Conservation (phyloP, 208 protist species). For the Wallacemonas sp. region DNA sequence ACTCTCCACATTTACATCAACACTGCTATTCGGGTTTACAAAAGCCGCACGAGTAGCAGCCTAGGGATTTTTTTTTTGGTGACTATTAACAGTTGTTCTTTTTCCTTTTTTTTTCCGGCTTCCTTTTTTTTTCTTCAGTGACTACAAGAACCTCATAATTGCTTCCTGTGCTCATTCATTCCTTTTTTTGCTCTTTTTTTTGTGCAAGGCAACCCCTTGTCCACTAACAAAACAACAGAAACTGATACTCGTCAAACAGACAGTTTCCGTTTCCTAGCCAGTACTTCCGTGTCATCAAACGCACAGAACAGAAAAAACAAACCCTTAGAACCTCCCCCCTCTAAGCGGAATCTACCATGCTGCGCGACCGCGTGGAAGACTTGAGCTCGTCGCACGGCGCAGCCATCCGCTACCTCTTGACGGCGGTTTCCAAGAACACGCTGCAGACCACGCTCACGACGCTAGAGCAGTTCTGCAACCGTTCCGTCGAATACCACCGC, state of each 20-base stretch:
- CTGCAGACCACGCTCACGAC: conserved; percentile 70
- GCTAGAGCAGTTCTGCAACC: conserved; percentile 65
- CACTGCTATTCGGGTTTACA: too few species aligned
- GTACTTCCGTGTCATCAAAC: neutral
- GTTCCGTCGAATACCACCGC: conserved; percentile 57
- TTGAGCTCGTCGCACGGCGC: conserved; percentile 66
- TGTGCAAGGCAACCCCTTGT: too few species aligned
- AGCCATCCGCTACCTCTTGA: conserved; percentile 71
- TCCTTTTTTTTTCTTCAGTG: conserved; percentile 7
- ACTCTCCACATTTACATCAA: conserved; percentile 1
- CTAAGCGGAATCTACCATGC: conserved; percentile 38
- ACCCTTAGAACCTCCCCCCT: too few species aligned
- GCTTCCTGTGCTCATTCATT: too few species aligned
- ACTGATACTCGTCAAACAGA: too few species aligned
- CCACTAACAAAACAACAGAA: too few species aligned
- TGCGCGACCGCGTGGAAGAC: conserved; percentile 81
- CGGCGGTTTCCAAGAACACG: conserved; percentile 70
- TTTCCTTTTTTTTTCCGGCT: conserved; percentile 14
- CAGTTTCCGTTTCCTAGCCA: neutral
- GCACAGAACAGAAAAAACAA: too few species aligned
- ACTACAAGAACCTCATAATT: too few species aligned
- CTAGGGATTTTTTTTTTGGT: conserved; percentile 2
- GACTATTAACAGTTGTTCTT: neutral
- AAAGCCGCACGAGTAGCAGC: conserved; percentile 13
- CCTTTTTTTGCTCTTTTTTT: conserved; percentile 14